Conservation (phyloP, 179 eudicot genomes). For the Corrigiola litoralis region DNA sequence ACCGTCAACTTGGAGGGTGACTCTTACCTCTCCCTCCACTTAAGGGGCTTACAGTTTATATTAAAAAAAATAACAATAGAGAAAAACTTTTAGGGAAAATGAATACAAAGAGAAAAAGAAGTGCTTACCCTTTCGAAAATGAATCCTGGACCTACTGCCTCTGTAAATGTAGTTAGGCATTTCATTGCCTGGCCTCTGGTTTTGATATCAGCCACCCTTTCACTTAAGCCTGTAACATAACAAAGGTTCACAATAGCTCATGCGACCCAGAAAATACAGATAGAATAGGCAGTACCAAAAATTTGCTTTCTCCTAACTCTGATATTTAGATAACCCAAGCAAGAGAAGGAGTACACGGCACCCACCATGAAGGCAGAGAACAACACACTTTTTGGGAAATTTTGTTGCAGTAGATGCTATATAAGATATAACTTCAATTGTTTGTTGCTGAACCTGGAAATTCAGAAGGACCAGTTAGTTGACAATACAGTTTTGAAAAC, state of each 20-base stretch:
- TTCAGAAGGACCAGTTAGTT: background rate
- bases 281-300: background rate
- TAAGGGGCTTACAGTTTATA: no score
- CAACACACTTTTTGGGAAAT: conserved; percentile 96
- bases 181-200: conserved; percentile 92
- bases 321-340: background rate
- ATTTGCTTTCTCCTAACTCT: background rate
- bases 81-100: background rate
- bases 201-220: conserved; percentile 98
- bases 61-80: background rate
- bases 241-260: background rate
- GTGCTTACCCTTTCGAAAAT: conserved; percentile 84
- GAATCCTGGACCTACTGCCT: conserved; percentile 93
- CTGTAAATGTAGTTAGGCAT: conserved; percentile 82
- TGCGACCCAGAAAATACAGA: no score
- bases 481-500: background rate
- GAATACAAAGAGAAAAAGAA: background rate
- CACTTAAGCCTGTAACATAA: conserved; percentile 72
- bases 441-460: conserved; percentile 97
- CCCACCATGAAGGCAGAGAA: conserved; percentile 86
- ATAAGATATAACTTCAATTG: conserved; percentile 71
- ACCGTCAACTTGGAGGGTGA: no score
- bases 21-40: no score
- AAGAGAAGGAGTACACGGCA: no score
- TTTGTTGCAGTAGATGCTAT: conserved; percentile 78